A percentile compares a stretch with the other conserved stretches of the same genome.
phyloP scores from a whole-genome alignment of 306 rosid species.

The Gynostemma pentaphyllum region DNA sequence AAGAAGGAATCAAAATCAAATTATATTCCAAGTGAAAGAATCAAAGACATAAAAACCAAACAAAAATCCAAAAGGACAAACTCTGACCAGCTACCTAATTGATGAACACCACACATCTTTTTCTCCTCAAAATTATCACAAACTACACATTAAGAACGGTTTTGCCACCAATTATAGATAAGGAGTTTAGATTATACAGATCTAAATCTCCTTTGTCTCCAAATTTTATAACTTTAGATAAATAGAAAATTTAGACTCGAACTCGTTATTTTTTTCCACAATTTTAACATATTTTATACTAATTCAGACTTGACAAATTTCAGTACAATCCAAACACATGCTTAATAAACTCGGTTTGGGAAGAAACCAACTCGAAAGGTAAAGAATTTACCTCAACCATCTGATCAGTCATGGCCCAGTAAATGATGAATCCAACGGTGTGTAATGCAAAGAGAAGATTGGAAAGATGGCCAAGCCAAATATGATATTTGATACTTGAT shows the following conservation, averaged over 20 bases:
- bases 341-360: too few relatives aligned
- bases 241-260: too few relatives aligned
- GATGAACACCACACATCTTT: constrained; percentile 2
- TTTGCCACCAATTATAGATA: too few relatives aligned
- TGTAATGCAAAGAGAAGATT: constrained; percentile 45
- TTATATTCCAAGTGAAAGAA: not conserved
- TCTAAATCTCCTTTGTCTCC: too few relatives aligned
- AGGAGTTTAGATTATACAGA: too few relatives aligned
- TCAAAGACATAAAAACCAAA: not conserved
- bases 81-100: not conserved
- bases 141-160: not conserved
- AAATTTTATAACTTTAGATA: too few relatives aligned
- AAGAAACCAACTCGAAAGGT: too few relatives aligned
- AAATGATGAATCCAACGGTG: constrained; percentile 40
- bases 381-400: not conserved
- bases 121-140: not conserved
- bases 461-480: constrained; percentile 62
- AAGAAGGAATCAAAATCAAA: not conserved
- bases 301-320: too few relatives aligned
- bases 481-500: constrained; percentile 57
- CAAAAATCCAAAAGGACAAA: not conserved
- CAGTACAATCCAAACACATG: too few relatives aligned
- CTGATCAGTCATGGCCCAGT: constrained; percentile 46
- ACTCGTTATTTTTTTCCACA: too few relatives aligned
- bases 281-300: too few relatives aligned